A percentile compares a stretch with the other conserved stretches of the same genome.
Conservation (phyloP, 2,329 filamentous ascomycete genomes). For the Fusarium penzigii region DNA sequence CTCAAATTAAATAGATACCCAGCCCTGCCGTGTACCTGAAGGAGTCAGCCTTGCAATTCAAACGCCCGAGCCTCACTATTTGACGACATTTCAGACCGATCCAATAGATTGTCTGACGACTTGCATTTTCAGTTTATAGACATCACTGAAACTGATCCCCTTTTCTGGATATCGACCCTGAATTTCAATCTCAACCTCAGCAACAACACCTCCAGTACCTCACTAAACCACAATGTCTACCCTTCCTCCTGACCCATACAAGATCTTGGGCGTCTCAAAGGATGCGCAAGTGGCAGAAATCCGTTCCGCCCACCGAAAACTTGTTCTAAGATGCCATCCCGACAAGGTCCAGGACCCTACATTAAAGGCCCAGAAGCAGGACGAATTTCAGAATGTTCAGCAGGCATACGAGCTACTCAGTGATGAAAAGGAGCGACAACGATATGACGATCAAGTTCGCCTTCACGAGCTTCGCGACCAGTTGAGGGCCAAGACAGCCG, state of each 20-base stretch:
- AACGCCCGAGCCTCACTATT: slow-evolving; percentile 23
- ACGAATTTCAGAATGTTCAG: slow-evolving; percentile 90
- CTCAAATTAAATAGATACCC: slow-evolving; percentile 25
- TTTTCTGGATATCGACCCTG: no score
- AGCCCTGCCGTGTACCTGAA: slow-evolving; percentile 20
- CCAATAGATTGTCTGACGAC: slow-evolving; percentile 21
- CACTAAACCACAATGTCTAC: slow-evolving; percentile 45
- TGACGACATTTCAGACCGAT: slow-evolving; percentile 25
- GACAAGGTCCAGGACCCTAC: slow-evolving; percentile 84
- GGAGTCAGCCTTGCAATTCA: slow-evolving; percentile 25
- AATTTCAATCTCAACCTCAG: no score
- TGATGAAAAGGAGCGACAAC: slow-evolving; percentile 69
- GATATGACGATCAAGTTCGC: slow-evolving; percentile 77
- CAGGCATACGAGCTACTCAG: slow-evolving; percentile 89
- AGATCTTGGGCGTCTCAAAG: slow-evolving; percentile 70
- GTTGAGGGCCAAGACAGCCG: slow-evolving; percentile 44
- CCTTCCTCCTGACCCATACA: slow-evolving; percentile 74
- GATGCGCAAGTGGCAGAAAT: slow-evolving; percentile 72
- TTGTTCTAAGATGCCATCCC: slow-evolving; percentile 85
- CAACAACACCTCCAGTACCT: slow-evolving; percentile 8
- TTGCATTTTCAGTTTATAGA: neutral
- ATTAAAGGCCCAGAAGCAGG: slow-evolving; percentile 75
- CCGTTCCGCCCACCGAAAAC: slow-evolving; percentile 78
- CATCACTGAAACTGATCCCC: no score
- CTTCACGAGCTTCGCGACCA: slow-evolving; percentile 66